A percentile compares a stretch with the other conserved stretches of the same genome.
Evolutionary conservation across 345 rosid genomes (phyloP).

Genomic region (Boechera stricta): DNA sequence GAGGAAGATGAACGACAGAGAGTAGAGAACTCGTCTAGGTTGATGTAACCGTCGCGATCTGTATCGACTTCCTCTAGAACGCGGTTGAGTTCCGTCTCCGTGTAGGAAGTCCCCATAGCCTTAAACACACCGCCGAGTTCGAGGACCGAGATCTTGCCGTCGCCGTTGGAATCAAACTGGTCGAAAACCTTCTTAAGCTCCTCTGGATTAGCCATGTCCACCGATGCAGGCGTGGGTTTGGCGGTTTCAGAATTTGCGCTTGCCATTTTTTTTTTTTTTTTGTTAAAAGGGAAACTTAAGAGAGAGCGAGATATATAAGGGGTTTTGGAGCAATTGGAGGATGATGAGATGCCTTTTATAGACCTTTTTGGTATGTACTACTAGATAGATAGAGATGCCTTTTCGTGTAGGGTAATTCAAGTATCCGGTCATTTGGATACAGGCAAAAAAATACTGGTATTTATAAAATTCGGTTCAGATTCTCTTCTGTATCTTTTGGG

Average conservation of each 20-base stretch:
- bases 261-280: constrained; percentile 30
- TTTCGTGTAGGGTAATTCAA: no score
- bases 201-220: constrained; percentile 38
- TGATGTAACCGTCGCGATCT: constrained; percentile 79
- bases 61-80: constrained; percentile 78
- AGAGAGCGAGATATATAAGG: not conserved
- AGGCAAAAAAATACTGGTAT: no score
- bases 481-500: no score
- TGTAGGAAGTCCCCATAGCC: constrained; percentile 62
- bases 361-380: not conserved
- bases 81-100: constrained; percentile 54
- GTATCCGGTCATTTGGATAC: no score
- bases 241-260: constrained; percentile 32
- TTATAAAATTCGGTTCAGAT: no score
- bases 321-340: not conserved
- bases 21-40: constrained; percentile 63
- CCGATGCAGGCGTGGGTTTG: constrained; percentile 20
- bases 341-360: constrained; percentile 24
- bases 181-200: constrained; percentile 71
- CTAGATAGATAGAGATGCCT: no score
- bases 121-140: constrained; percentile 74
- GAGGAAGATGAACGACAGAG: constrained; percentile 61
- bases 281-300: not conserved
- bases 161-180: constrained; percentile 82
- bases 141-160: constrained; percentile 79